Base-by-base conservation (phyloP, 2,329 filamentous ascomycete species). In the Aspergillus sclerotialis region DNA sequence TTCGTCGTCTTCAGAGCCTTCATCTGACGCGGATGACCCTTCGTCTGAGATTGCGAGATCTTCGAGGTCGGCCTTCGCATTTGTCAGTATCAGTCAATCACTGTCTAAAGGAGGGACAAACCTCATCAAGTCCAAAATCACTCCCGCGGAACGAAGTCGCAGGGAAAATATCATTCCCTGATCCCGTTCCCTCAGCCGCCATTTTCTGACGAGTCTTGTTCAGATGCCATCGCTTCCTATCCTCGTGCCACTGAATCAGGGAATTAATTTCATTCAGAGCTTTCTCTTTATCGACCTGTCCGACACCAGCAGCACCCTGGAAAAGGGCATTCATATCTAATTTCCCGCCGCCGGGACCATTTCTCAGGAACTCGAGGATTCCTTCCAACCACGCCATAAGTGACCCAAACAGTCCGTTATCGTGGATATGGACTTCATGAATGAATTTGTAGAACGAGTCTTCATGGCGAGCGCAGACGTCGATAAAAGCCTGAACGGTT, bases 361-460 rank as follows among this genome's bases (percentile, higher is more conserved):
- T 81, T 29, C 90, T 79, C 19, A 98, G 69, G 64, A 96, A 98
- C 42, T 92, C 85, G 5, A 98, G 75, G 38, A 98, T 96, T 23
- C 83, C 84, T 65, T 98, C 92, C 29, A 96, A 81, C 92, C 92
- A 96, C 16, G 80, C 80, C 92, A 98, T 98, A 33, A 98, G 75
- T 51, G 93, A 85, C 23, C 88, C 89, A 51, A 98, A 98, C 1
- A 98, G 76, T 1, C 92, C 92, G 44, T 98, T 94, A 58, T 98
- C 92, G 52, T 98, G 90, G 5, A 85, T 80, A 56, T 98, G 92
- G 1, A 98, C 90, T 64, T 98, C 92, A 60, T 98, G 92, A 3
- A 98, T 84, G 59, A 98, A 98, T 60, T 94, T 96, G 74, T 96
- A 98, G 58, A 98, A 90, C 64, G 94, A 94, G 58, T 93, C 80